Percentiles rank a stretch among this genome's conserved stretches.
Evolutionary conservation across 2,329 filamentous ascomycete genomes (phyloP).

Genomic region (Hypoxylon sp.): DNA sequence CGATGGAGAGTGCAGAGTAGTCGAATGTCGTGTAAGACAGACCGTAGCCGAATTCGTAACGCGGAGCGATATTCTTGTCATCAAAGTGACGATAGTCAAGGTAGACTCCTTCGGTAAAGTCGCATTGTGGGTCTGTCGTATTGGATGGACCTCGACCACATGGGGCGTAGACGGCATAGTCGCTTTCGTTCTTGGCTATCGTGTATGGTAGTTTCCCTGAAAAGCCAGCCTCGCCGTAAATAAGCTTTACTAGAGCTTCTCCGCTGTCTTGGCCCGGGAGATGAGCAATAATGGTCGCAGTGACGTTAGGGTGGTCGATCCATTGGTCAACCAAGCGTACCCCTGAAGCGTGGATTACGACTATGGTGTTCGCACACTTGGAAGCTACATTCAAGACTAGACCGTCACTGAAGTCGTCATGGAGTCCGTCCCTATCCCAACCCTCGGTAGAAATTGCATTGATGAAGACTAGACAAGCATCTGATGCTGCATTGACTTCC

Average conservation of each 20-base stretch:
- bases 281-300: constrained; percentile 74
- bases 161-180: constrained; percentile 67
- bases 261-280: constrained; percentile 78
- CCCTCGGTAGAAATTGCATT: constrained; percentile 84
- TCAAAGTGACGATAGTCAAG: constrained; percentile 71
- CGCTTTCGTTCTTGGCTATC: constrained; percentile 66
- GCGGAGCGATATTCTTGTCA: constrained; percentile 60
- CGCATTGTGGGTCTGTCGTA: constrained; percentile 71
- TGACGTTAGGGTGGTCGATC: constrained; percentile 76
- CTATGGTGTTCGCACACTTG: constrained; percentile 74
- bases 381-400: constrained; percentile 72
- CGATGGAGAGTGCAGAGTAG: constrained; percentile 61
- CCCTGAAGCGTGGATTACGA: constrained; percentile 75
- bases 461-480: constrained; percentile 77
- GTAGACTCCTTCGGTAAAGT: constrained; percentile 70
- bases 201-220: constrained; percentile 75
- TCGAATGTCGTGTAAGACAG: constrained; percentile 69
- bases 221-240: constrained; percentile 70
- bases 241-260: constrained; percentile 66
- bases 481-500: constrained; percentile 62
- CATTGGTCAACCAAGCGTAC: constrained; percentile 73
- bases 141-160: constrained; percentile 57
- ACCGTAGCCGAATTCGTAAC: constrained; percentile 70
- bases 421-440: constrained; percentile 75
- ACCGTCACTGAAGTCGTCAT: constrained; percentile 76